Conservation (phyloP, 345 rosid genomes). For the Linum trigynum region DNA sequence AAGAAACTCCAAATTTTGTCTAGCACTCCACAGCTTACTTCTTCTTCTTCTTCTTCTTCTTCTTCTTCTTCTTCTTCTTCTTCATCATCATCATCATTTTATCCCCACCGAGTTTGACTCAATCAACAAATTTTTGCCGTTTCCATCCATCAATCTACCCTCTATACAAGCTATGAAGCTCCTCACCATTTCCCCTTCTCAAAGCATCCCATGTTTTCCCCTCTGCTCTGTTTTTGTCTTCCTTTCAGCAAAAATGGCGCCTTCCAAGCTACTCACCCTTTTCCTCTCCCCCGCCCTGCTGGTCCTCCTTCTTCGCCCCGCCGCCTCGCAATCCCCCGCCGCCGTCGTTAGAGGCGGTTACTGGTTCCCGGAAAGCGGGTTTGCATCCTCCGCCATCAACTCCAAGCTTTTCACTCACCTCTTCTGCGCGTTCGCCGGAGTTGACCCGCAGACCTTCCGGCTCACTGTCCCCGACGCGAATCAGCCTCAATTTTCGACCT, state of each 20-base stretch:
- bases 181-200: neutral
- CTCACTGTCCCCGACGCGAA: constrained; percentile 33
- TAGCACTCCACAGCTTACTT: too few relatives aligned
- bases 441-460: constrained; percentile 31
- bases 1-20: too few relatives aligned
- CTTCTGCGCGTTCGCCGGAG: constrained; percentile 44
- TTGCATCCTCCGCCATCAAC: constrained; percentile 29
- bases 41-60: too few relatives aligned
- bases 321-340: constrained; percentile 19
- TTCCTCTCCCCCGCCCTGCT: neutral
- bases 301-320: constrained; percentile 11
- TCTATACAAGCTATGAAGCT: too few relatives aligned
- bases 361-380: constrained; percentile 35
- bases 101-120: too few relatives aligned
- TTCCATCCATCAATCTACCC: too few relatives aligned
- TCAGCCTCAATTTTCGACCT: constrained; percentile 13
- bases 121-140: too few relatives aligned
- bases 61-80: too few relatives aligned
- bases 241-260: neutral
- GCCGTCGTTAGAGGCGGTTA: constrained; percentile 45
- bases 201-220: neutral
- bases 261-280: neutral
- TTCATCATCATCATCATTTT: too few relatives aligned
- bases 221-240: too few relatives aligned
- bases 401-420: constrained; percentile 57